Evolutionary conservation across 768 basidiomycete species (phyloP).

Genomic region (Lentinula guzmanii): DNA sequence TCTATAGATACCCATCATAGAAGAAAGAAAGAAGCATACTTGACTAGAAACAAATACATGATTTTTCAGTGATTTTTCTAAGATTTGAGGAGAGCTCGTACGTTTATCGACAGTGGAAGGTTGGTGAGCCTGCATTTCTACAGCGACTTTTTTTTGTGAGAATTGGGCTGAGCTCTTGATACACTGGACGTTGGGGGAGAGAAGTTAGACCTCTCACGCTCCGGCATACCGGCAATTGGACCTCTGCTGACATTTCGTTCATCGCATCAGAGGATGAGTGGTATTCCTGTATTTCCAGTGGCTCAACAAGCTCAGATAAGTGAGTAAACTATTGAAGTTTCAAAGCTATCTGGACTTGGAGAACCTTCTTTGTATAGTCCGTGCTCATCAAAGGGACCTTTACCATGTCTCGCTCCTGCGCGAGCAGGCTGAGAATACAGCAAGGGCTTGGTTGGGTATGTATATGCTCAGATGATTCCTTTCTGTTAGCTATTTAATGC

Average conservation of each 20-base stretch:
- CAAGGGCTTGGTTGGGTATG: conserved; percentile 75
- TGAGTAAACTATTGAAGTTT: conserved; percentile 30
- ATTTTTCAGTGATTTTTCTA: conserved; percentile 3
- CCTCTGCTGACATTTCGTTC: too few species aligned
- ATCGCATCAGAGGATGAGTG: background rate
- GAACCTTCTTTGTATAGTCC: conserved; percentile 41
- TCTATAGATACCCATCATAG: conserved; percentile 8
- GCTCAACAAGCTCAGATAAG: conserved; percentile 88
- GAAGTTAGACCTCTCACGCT: background rate
- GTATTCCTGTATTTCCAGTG: conserved; percentile 50
- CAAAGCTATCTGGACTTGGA: background rate
- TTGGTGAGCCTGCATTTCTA: conserved; percentile 22
- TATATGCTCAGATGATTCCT: background rate
- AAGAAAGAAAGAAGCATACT: conserved; percentile 33
- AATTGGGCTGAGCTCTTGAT: conserved; percentile 22
- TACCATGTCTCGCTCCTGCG: conserved; percentile 70
- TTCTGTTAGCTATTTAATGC: background rate
- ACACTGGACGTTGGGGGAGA: background rate
- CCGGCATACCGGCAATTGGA: conserved; percentile 2
- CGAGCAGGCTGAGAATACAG: conserved; percentile 68
- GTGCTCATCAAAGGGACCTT: conserved; percentile 79
- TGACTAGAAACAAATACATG: conserved; percentile 36
- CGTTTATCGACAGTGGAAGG: conserved; percentile 76
- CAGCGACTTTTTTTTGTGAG: background rate
- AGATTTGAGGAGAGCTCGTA: conserved; percentile 26